A percentile compares a stretch with the other conserved stretches of the same genome.
Conservation (phyloP, 2,329 filamentous ascomycete genomes). For the Penicillium sp. region DNA sequence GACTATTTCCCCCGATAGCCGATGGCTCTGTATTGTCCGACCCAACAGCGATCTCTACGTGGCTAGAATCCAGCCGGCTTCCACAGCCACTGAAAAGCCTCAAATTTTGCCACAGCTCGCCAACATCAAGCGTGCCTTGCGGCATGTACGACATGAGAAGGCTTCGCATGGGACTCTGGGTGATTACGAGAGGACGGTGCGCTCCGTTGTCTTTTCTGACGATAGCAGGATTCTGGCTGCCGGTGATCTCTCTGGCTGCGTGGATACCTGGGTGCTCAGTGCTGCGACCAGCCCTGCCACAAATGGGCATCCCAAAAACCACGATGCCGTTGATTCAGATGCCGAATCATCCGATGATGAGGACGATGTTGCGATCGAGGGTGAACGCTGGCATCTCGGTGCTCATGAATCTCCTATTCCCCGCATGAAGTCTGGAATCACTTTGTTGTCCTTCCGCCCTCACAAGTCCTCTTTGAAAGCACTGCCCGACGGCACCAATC, state of each 20-base stretch:
- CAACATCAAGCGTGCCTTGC: conserved; percentile 37
- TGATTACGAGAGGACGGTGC: conserved; percentile 71
- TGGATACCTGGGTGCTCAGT: conserved; percentile 79
- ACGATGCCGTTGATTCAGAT: conserved; percentile 46
- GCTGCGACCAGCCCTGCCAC: conserved; percentile 44
- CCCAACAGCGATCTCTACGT: conserved; percentile 57
- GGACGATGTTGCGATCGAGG: conserved; percentile 48
- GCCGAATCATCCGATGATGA: conserved; percentile 48
- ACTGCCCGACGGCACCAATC: conserved; percentile 43
- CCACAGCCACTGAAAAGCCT: conserved; percentile 42
- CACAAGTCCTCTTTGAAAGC: conserved; percentile 24
- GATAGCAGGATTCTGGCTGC: conserved; percentile 74
- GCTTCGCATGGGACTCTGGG: conserved; percentile 62
- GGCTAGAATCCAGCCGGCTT: conserved; percentile 43
- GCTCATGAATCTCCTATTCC: conserved; percentile 65
- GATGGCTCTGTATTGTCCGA: conserved; percentile 50
- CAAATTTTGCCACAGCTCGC: conserved; percentile 43
- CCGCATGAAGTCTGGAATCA: conserved; percentile 59
- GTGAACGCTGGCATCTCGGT: conserved; percentile 69
- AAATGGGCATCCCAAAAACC: conserved; percentile 34
- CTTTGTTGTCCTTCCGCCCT: conserved; percentile 63
- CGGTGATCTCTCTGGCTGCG: conserved; percentile 74
- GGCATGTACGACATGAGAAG: conserved; percentile 40
- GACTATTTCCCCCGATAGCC: conserved; percentile 44
- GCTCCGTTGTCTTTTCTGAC: conserved; percentile 68